A percentile compares a stretch with the other conserved stretches of the same genome.
These are phyloP conservation scores for Paramecium sexaurelia DNA, from an alignment of 73 alveolate genomes.

Conservation along the genomic window DNA sequence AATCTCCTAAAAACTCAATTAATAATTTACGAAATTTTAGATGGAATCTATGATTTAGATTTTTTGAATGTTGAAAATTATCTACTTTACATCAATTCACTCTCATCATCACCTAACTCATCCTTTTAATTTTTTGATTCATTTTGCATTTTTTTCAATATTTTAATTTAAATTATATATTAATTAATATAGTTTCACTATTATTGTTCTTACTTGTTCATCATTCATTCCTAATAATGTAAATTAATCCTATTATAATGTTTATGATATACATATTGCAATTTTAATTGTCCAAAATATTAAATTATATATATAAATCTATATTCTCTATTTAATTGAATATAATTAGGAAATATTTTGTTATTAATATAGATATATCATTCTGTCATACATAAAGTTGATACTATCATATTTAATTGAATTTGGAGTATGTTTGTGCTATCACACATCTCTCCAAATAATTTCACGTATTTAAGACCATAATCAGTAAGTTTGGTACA, in stretches of 20 bases:
- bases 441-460: constrained; percentile 37
- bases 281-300: not conserved
- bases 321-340: no score
- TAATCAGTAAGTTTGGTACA: constrained; percentile 10
- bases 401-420: constrained; percentile 33
- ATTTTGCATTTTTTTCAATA: not conserved
- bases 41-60: not conserved
- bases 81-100: not conserved
- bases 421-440: not conserved
- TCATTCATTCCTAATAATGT: no score
- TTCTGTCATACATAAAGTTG: not conserved
- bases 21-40: not conserved
- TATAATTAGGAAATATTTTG: not conserved
- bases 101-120: not conserved
- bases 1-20: not conserved
- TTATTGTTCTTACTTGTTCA: no score
- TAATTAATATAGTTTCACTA: not conserved
- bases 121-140: not conserved
- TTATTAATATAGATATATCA: not conserved
- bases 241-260: not conserved
- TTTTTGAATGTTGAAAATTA: not conserved
- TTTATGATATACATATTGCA: not conserved
- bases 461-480: constrained; percentile 39
- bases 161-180: no score
- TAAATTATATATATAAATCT: no score